A percentile compares a stretch with the other conserved stretches of the same genome.
Conservation (phyloP, 805 yeast genomes). For the Spathaspora sp. region DNA sequence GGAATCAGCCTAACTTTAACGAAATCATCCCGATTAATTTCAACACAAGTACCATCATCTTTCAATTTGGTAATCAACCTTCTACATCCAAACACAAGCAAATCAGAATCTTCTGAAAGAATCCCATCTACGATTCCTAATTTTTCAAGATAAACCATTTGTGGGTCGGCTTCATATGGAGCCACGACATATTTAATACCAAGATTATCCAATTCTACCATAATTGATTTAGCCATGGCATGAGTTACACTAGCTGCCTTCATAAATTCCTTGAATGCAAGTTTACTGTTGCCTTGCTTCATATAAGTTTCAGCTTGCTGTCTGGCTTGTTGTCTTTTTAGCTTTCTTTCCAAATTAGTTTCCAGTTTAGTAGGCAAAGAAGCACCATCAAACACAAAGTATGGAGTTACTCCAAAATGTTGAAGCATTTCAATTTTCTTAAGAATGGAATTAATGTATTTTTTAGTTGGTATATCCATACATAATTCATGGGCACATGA, state of each 20-base stretch:
- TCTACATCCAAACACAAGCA: slow-evolving; percentile 81
- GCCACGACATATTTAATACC: slow-evolving; percentile 79
- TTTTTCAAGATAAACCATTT: slow-evolving; percentile 85
- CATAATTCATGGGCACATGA: slow-evolving; percentile 84
- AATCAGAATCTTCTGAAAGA: slow-evolving; percentile 91
- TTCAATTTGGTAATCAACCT: slow-evolving; percentile 77
- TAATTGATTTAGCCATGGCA: slow-evolving; percentile 83
- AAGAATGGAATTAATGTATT: slow-evolving; percentile 66
- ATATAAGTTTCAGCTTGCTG: slow-evolving; percentile 51
- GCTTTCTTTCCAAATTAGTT: slow-evolving; percentile 65
- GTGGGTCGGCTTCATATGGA: slow-evolving; percentile 98
- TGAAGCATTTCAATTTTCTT: slow-evolving; percentile 64
- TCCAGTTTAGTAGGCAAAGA: slow-evolving; percentile 71
- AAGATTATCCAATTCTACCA: slow-evolving; percentile 60
- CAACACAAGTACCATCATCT: slow-evolving; percentile 70
- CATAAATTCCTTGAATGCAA: slow-evolving; percentile 66
- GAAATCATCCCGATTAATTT: slow-evolving; percentile 59
- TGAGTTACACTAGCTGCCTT: slow-evolving; percentile 87
- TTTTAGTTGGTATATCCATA: slow-evolving; percentile 62
- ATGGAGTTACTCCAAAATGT: slow-evolving; percentile 71
- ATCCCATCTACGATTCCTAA: slow-evolving; percentile 76
- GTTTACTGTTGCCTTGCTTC: slow-evolving; percentile 48
- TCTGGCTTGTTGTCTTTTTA: slow-evolving; percentile 55
- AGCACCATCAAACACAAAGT: slow-evolving; percentile 92
- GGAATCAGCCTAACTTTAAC: slow-evolving; percentile 41